These are phyloP conservation scores for Trichoderma sp. DNA, from an alignment of 2,329 filamentous ascomycete species.

Conservation along the genomic window DNA sequence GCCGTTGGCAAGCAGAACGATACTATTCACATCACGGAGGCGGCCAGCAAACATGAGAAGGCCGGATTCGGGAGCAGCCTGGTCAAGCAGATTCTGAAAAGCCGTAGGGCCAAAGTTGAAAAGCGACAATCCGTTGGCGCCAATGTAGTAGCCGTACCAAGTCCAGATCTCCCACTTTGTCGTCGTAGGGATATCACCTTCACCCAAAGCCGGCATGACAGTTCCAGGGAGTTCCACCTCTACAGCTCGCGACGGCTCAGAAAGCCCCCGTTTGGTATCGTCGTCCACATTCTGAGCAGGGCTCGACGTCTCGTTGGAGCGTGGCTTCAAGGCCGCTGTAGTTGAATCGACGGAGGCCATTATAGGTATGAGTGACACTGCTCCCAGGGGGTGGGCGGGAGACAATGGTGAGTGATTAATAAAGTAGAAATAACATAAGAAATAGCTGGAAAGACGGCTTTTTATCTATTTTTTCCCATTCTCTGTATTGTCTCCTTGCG, in stretches of 20 bases:
- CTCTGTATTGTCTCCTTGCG: not conserved
- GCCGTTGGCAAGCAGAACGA: constrained; percentile 65
- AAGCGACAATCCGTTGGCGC: constrained; percentile 21
- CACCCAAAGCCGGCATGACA: constrained; percentile 11
- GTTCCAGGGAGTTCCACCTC: constrained; percentile 17
- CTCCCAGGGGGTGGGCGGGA: not conserved
- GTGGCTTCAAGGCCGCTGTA: not conserved
- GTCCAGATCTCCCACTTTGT: constrained; percentile 23
- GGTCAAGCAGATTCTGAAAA: constrained; percentile 23
- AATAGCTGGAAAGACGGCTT: not conserved
- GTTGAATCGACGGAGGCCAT: not conserved
- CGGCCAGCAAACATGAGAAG: constrained; percentile 58
- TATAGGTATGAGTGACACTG: not conserved
- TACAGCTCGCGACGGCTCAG: not conserved
- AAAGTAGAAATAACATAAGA: not conserved
- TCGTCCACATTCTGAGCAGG: not conserved
- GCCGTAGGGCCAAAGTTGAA: constrained; percentile 26
- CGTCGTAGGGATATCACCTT: constrained; percentile 19
- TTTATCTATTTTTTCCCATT: not conserved
- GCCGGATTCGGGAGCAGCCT: constrained; percentile 51
- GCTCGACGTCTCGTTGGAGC: not conserved
- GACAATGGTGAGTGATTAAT: not conserved
- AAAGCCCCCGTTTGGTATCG: not conserved
- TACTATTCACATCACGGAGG: constrained; percentile 62
- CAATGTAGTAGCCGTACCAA: constrained; percentile 23